These are phyloP conservation scores for Yarrowia sp. DNA, from an alignment of 805 yeast species.

Conservation along the genomic window DNA sequence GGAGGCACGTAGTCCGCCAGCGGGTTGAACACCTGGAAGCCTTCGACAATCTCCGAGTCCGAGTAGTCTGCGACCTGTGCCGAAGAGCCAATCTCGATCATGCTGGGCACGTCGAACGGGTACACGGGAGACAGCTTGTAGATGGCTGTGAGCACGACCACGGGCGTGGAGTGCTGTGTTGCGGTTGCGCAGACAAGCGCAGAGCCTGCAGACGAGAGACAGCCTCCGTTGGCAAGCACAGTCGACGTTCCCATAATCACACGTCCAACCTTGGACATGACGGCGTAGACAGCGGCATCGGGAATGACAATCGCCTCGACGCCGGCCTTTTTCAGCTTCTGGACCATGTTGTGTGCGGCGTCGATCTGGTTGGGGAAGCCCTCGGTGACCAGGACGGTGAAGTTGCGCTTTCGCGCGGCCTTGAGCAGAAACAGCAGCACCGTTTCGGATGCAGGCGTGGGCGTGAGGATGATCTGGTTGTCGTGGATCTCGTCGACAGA, in stretches of 20 bases:
- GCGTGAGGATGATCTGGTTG: constrained; percentile 65
- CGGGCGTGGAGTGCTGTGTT: constrained; percentile 92
- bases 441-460: constrained; percentile 91
- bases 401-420: constrained; percentile 85
- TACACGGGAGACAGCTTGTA: constrained; percentile 90
- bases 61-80: constrained; percentile 82
- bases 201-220: constrained; percentile 84
- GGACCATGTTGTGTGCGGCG: constrained; percentile 75
- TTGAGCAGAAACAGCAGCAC: constrained; percentile 81
- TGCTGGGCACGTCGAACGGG: constrained; percentile 80
- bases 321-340: constrained; percentile 74
- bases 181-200: constrained; percentile 95
- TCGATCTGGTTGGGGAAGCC: constrained; percentile 85
- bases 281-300: constrained; percentile 88
- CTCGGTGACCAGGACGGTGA: constrained; percentile 86
- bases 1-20: constrained; percentile 89
- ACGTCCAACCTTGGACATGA: constrained; percentile 96
- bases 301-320: constrained; percentile 90
- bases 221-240: constrained; percentile 95
- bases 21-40: constrained; percentile 82
- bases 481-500: constrained; percentile 93
- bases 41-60: constrained; percentile 64
- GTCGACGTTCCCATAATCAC: constrained; percentile 90
- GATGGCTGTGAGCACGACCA: constrained; percentile 89
- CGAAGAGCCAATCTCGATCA: constrained; percentile 89